phyloP scores from a whole-genome alignment of 441 rosid genomes.

The Daphne laureola region DNA sequence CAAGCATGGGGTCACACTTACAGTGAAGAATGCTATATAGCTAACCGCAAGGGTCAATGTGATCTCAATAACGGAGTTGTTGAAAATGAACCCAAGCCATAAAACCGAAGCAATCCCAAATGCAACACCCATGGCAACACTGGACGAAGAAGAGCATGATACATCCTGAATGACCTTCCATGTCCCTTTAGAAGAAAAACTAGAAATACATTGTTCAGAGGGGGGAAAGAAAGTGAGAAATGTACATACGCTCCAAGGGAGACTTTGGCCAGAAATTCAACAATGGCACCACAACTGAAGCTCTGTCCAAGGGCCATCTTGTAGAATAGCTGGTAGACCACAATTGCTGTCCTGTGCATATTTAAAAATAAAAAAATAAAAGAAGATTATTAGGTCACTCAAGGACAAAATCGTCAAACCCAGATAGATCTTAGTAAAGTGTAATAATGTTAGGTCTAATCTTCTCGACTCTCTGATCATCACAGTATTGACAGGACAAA shows the following conservation, averaged over 20 bases:
- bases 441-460: constrained; percentile 3
- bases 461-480: constrained; percentile 5
- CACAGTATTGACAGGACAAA: constrained; percentile 6
- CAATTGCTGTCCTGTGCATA: constrained; percentile 76
- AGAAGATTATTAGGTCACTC: constrained; percentile 5
- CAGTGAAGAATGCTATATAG: constrained; percentile 80
- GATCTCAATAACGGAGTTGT: constrained; percentile 84
- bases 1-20: constrained; percentile 32
- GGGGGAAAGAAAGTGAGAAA: not conserved
- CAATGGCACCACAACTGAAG: constrained; percentile 42
- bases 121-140: constrained; percentile 87
- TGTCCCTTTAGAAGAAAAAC: constrained; percentile 5
- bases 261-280: constrained; percentile 61
- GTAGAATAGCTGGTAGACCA: constrained; percentile 77
- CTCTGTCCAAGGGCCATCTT: constrained; percentile 78
- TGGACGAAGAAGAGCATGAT: constrained; percentile 30
- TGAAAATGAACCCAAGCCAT: constrained; percentile 85
- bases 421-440: constrained; percentile 4
- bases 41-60: constrained; percentile 83
- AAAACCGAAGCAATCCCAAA: constrained; percentile 79
- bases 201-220: too few relatives aligned
- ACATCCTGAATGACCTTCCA: constrained; percentile 17
- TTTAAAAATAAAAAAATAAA: constrained; percentile 13
- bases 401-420: not conserved
- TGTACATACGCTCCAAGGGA: constrained; percentile 83